Percentiles rank a stretch among this genome's conserved stretches.
Conservation (phyloP, 2,329 filamentous ascomycete genomes). For the Xylaria sp. region DNA sequence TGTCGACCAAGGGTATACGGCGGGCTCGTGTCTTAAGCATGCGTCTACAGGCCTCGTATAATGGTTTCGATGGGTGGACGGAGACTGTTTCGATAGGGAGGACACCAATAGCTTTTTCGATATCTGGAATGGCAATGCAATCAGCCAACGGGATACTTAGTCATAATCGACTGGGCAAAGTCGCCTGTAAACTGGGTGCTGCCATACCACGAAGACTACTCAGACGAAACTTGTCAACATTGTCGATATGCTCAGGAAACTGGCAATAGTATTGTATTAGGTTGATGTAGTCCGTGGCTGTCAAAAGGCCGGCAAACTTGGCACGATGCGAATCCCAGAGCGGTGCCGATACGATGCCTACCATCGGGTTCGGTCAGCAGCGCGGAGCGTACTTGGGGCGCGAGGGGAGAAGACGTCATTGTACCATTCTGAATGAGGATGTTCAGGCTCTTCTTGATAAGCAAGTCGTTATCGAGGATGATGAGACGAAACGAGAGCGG, state of each 20-base stretch:
- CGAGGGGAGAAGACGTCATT: constrained; percentile 6
- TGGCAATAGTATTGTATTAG: constrained; percentile 99
- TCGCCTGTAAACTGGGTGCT: constrained; percentile 14
- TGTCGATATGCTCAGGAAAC: constrained; percentile 85
- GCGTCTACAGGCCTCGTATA: constrained; percentile 92
- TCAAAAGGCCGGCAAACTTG: constrained; percentile 91
- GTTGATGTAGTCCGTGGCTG: constrained; percentile 97
- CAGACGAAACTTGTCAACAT: constrained; percentile 91
- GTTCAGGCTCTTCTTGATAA: constrained; percentile 96
- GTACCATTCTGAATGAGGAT: constrained; percentile 95
- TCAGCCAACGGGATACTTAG: constrained; percentile 14
- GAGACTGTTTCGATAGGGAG: constrained; percentile 92
- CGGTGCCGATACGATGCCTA: constrained; percentile 95
- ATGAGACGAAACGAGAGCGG: constrained; percentile 96
- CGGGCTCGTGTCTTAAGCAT: constrained; percentile 95
- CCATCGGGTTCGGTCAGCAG: constrained; percentile 12
- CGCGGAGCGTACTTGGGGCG: background rate
- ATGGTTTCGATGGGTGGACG: constrained; percentile 86
- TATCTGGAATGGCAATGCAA: constrained; percentile 62
- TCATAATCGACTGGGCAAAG: constrained; percentile 18
- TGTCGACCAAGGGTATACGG: constrained; percentile 90
- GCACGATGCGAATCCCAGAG: constrained; percentile 95
- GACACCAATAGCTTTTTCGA: constrained; percentile 92
- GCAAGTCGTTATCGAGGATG: constrained; percentile 89
- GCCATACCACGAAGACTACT: constrained; percentile 84